These are phyloP conservation scores for Neocallimastix lanati DNA, from an alignment of 192 early-diverging fungal genomes.

Conservation along the genomic window DNA sequence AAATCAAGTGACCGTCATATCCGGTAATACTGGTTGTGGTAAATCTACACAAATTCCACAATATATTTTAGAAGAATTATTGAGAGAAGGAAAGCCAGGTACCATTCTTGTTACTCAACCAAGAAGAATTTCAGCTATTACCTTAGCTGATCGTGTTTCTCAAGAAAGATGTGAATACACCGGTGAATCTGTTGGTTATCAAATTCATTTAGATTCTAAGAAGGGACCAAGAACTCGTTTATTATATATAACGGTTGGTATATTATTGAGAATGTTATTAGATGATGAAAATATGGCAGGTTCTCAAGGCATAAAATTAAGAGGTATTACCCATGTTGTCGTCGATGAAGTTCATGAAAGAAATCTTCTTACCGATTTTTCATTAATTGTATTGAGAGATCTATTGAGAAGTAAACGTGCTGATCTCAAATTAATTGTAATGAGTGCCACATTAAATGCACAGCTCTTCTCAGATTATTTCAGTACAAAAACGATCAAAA, in stretches of 20 bases:
- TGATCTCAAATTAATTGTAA: conserved; percentile 61
- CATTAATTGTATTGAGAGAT: conserved; percentile 54
- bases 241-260: conserved; percentile 47
- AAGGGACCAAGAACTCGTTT: conserved; percentile 25
- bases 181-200: conserved; percentile 30
- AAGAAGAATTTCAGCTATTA: conserved; percentile 60
- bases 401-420: conserved; percentile 20
- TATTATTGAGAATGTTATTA: conserved; percentile 38
- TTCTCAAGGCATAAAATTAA: conserved; percentile 7
- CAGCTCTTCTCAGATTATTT: conserved; percentile 64
- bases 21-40: conserved; percentile 53
- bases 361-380: conserved; percentile 52
- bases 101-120: conserved; percentile 80
- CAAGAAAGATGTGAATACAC: conserved; percentile 32
- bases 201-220: conserved; percentile 32
- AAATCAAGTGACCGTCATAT: conserved; percentile 49
- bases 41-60: conserved; percentile 71
- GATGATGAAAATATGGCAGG: conserved; percentile 9
- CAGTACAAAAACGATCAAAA: conserved; percentile 8
- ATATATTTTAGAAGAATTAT: conserved; percentile 51
- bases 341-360: conserved; percentile 71
- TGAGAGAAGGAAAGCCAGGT: not conserved
- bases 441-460: conserved; percentile 81
- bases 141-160: conserved; percentile 54
- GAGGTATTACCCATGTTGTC: conserved; percentile 31